Conservation (phyloP, 2,329 filamentous ascomycete species). For the Phialophora macrospora region DNA sequence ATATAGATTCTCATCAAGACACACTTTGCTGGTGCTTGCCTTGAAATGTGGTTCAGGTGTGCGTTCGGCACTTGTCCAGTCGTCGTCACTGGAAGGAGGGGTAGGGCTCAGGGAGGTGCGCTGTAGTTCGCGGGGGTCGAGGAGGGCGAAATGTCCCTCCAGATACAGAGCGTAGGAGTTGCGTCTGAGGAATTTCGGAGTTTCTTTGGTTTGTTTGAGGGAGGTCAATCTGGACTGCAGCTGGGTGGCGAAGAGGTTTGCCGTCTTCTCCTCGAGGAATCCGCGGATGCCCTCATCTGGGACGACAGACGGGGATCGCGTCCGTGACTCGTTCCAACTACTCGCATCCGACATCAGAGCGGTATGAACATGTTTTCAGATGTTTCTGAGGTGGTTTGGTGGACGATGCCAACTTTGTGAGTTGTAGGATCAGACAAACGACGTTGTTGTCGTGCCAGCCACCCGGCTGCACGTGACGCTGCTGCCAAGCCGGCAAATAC, state of each 20-base stretch:
- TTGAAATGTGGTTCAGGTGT: constrained; percentile 18
- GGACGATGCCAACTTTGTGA: constrained; percentile 4
- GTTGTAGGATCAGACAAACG: constrained; percentile 3
- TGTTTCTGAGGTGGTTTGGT: constrained; percentile 6
- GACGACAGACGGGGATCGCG: constrained; percentile 23
- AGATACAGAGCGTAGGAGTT: constrained; percentile 24
- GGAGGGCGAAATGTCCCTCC: constrained; percentile 23
- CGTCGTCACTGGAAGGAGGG: constrained; percentile 23
- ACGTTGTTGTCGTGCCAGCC: constrained; percentile 14
- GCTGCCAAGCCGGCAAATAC: constrained; percentile 18
- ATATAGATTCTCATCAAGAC: constrained; percentile 3
- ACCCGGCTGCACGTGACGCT: constrained; percentile 1
- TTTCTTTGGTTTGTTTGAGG: constrained; percentile 24
- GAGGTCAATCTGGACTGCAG: constrained; percentile 19
- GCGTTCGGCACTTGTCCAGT: constrained; percentile 19
- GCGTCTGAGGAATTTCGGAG: constrained; percentile 25
- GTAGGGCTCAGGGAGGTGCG: constrained; percentile 26
- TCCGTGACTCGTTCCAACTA: constrained; percentile 16
- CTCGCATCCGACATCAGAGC: constrained; percentile 8
- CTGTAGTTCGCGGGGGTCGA: constrained; percentile 25
- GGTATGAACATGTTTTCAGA: constrained; percentile 3
- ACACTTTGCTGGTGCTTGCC: constrained; percentile 9
- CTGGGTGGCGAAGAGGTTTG: constrained; percentile 25
- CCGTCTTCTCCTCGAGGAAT: constrained; percentile 20
- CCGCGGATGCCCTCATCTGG: constrained; percentile 21